phyloP scores from a whole-genome alignment of 2,329 filamentous ascomycete species.

The Ustulina deusta region DNA sequence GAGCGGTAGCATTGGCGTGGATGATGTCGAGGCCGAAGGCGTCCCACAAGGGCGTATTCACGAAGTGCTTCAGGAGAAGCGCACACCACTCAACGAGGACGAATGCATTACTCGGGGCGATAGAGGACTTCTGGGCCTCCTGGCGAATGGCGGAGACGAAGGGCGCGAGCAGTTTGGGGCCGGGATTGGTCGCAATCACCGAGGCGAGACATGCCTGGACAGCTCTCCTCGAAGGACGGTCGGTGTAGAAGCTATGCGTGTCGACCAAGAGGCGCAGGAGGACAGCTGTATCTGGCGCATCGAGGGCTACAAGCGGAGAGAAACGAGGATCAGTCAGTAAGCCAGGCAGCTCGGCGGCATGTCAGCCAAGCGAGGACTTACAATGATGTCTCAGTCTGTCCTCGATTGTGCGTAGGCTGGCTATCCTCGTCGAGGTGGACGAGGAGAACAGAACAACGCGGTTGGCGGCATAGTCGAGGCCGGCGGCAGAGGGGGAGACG shows the following conservation, averaged over 20 bases:
- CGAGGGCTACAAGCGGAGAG: conserved; percentile 55
- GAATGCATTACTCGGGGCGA: conserved; percentile 85
- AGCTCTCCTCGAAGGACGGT: conserved; percentile 84
- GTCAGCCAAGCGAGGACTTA: conserved; percentile 51
- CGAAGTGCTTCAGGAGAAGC: conserved; percentile 78
- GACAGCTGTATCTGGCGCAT: conserved; percentile 61
- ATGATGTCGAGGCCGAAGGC: conserved; percentile 75
- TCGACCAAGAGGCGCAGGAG: conserved; percentile 82
- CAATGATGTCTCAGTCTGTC: conserved; percentile 68
- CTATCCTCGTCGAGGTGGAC: conserved; percentile 68
- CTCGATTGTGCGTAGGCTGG: conserved; percentile 66
- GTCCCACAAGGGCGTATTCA: conserved; percentile 71
- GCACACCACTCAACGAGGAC: conserved; percentile 92
- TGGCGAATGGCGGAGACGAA: conserved; percentile 75
- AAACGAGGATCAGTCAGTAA: conserved; percentile 21
- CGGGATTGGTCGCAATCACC: conserved; percentile 69
- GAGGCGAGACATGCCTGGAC: conserved; percentile 83
- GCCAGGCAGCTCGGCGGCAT: neutral
- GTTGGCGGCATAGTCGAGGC: conserved; percentile 63
- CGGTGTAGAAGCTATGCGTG: conserved; percentile 88
- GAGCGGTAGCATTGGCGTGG: conserved; percentile 74
- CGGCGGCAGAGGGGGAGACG: conserved; percentile 51
- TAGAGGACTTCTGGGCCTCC: conserved; percentile 80
- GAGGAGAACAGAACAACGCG: conserved; percentile 69
- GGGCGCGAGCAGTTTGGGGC: conserved; percentile 69